Conservation (phyloP, 176 grass and related monocot species). For the Oryza longistaminata region DNA sequence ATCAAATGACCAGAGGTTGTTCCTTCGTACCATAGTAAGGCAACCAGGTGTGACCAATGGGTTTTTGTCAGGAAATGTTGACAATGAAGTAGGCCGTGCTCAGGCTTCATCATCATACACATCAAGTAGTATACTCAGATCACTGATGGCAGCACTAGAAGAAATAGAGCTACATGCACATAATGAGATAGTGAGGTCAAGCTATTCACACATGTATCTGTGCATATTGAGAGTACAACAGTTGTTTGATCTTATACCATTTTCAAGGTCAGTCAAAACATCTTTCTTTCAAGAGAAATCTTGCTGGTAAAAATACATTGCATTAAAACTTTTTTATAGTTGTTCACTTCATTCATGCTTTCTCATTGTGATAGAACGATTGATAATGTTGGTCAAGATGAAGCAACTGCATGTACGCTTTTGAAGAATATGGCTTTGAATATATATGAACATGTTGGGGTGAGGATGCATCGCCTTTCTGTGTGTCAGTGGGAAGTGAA, state of each 20-base stretch:
- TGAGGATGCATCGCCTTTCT: constrained; percentile 93
- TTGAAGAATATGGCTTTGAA: constrained; percentile 88
- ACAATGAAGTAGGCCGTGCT: constrained; percentile 53
- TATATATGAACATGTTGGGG: constrained; percentile 91
- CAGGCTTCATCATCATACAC: constrained; percentile 78
- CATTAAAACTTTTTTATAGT: constrained; percentile 24
- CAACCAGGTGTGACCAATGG: constrained; percentile 64
- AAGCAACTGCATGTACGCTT: constrained; percentile 60
- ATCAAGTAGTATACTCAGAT: constrained; percentile 89
- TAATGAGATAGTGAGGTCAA: constrained; percentile 72
- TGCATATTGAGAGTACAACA: constrained; percentile 76
- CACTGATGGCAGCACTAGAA: constrained; percentile 82
- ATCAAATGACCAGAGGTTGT: constrained; percentile 77
- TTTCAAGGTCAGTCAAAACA: constrained; percentile 72
- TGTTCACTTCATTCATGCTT: constrained; percentile 28
- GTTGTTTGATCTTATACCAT: constrained; percentile 74
- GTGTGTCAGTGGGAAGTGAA: constrained; percentile 99
- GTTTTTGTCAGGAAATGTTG: constrained; percentile 62
- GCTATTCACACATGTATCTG: constrained; percentile 96
- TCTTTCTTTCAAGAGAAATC: constrained; percentile 22
- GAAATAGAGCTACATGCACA: constrained; percentile 93
- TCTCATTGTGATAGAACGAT: constrained; percentile 53
- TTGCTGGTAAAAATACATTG: constrained; percentile 23
- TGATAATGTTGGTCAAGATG: constrained; percentile 60
- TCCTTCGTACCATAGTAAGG: constrained; percentile 92